Conservation (phyloP, 306 rosid species). For the Datisca glomerata region DNA sequence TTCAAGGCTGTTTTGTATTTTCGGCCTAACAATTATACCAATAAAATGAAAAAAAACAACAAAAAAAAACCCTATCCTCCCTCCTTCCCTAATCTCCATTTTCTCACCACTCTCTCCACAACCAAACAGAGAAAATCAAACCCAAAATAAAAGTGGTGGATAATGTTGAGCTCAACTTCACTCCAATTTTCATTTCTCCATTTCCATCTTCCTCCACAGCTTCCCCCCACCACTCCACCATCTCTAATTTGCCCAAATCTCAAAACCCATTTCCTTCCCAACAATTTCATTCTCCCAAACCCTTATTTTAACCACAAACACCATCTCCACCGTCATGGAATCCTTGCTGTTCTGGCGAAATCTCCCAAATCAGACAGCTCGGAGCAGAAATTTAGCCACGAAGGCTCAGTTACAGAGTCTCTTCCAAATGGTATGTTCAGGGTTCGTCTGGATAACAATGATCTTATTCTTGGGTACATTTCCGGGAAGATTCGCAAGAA, state of each 20-base stretch:
- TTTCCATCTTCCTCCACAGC: neutral
- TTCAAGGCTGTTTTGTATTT: no score
- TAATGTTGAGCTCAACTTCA: slow-evolving; percentile 6
- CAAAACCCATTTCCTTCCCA: neutral
- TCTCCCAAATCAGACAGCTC: slow-evolving; percentile 19
- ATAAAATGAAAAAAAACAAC: no score
- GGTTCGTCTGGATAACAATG: slow-evolving; percentile 33
- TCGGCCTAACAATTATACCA: no score
- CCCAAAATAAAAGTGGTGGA: slow-evolving; percentile 1
- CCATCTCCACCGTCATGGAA: neutral
- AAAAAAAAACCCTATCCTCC: slow-evolving; percentile 2
- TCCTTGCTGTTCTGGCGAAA: slow-evolving; percentile 14
- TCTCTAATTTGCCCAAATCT: neutral
- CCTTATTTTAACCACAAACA: slow-evolving; percentile 1
- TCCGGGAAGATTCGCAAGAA: slow-evolving; percentile 47
- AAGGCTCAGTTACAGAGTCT: slow-evolving; percentile 35
- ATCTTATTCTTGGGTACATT: slow-evolving; percentile 39
- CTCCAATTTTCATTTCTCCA: slow-evolving; percentile 10
- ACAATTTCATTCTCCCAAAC: neutral
- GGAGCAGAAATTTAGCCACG: slow-evolving; percentile 36
- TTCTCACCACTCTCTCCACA: neutral
- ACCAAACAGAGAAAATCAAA: neutral
- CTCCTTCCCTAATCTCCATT: no score
- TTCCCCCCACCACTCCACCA: neutral
- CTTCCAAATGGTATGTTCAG: slow-evolving; percentile 49